A percentile compares a stretch with the other conserved stretches of the same genome.
Evolutionary conservation across 1,284 basidiomycete genomes (phyloP).

Genomic region (Grifola frondosa): DNA sequence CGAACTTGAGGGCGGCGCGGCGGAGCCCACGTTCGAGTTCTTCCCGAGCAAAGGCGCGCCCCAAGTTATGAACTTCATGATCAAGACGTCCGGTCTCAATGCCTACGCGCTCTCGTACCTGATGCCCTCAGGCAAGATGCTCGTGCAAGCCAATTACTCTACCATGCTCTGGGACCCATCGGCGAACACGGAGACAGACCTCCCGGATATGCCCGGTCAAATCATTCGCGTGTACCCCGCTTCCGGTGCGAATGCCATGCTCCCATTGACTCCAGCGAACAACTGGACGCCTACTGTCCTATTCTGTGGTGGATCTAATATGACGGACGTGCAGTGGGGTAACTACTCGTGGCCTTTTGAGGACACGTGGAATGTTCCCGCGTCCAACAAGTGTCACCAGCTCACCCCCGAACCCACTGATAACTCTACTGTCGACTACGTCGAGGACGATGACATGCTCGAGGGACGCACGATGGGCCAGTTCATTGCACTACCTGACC

Average conservation of each 20-base stretch:
- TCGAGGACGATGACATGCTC: constrained; percentile 74
- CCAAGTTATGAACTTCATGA: constrained; percentile 75
- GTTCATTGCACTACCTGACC: constrained; percentile 78
- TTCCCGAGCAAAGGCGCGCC: constrained; percentile 66
- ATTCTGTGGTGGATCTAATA: constrained; percentile 88
- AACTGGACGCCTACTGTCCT: constrained; percentile 84
- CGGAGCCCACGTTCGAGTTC: constrained; percentile 77
- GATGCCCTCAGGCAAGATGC: constrained; percentile 80
- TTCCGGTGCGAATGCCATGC: constrained; percentile 87
- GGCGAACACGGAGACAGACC: constrained; percentile 57
- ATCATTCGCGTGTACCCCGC: constrained; percentile 90
- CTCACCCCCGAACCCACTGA: constrained; percentile 81
- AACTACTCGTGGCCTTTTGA: constrained; percentile 69
- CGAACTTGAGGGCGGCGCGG: constrained; percentile 61
- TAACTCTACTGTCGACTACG: constrained; percentile 51
- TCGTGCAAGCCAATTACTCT: constrained; percentile 84
- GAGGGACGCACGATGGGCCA: constrained; percentile 86
- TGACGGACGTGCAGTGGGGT: constrained; percentile 70
- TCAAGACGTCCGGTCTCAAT: constrained; percentile 85
- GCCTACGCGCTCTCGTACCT: constrained; percentile 86
- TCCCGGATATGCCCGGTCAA: constrained; percentile 62
- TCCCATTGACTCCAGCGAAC: constrained; percentile 88
- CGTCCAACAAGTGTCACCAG: constrained; percentile 65
- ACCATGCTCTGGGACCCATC: constrained; percentile 67
- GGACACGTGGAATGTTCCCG: constrained; percentile 65